These are phyloP conservation scores for Copromyces sp. DNA, from an alignment of 495 filamentous ascomycete species.

Conservation along the genomic window DNA sequence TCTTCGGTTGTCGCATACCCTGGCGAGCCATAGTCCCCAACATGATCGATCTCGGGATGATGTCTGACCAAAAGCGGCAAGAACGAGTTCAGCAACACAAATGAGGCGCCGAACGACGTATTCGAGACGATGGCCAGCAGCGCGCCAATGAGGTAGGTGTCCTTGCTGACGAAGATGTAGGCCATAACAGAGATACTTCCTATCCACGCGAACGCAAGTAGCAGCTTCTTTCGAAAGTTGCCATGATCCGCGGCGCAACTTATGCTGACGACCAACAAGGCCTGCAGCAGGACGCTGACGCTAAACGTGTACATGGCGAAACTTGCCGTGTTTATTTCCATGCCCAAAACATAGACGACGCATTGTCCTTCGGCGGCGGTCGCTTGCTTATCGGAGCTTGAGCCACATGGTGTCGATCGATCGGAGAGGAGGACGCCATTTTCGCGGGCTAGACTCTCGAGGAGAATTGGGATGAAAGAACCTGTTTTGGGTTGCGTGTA, in stretches of 20 bases:
- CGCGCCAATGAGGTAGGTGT: conserved; percentile 68
- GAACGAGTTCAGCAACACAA: conserved; percentile 78
- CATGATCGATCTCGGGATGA: conserved; percentile 46
- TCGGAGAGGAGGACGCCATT: conserved; percentile 75
- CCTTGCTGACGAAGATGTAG: conserved; percentile 67
- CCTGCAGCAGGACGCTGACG: conserved; percentile 78
- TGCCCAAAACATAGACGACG: conserved; percentile 68
- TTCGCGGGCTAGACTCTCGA: conserved; percentile 88
- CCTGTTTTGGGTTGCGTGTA: conserved; percentile 35
- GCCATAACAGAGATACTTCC: conserved; percentile 80
- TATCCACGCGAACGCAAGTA: conserved; percentile 72
- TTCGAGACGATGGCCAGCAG: conserved; percentile 82
- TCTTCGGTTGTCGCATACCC: conserved; percentile 2
- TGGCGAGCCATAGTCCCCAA: conserved; percentile 4
- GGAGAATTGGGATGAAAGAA: conserved; percentile 92
- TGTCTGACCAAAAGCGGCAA: conserved; percentile 71
- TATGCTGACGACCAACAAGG: conserved; percentile 87
- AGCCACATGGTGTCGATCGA: conserved; percentile 56
- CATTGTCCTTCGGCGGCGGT: conserved; percentile 53
- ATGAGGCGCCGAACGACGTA: conserved; percentile 78
- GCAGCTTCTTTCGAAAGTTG: conserved; percentile 76
- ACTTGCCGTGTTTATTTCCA: conserved; percentile 88
- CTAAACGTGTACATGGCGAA: conserved; percentile 99
- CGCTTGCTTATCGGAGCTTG: conserved; percentile 24
- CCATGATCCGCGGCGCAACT: conserved; percentile 94